These are phyloP conservation scores for Moesziomyces aphidis DNA, from an alignment of 1,284 basidiomycete species.

Conservation along the genomic window DNA sequence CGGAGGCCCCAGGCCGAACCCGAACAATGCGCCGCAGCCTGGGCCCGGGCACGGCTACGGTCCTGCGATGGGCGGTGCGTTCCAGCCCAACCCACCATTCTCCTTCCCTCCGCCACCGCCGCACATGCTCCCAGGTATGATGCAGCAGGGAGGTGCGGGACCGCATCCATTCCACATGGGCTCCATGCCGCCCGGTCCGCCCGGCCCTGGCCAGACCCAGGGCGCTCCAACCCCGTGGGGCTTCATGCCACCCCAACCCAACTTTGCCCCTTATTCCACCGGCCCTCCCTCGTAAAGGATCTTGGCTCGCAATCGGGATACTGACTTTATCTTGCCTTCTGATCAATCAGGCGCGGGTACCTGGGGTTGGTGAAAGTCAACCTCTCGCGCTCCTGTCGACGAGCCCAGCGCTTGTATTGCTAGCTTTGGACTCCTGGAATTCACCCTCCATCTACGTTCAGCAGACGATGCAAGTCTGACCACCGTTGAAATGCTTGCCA, in stretches of 20 bases:
- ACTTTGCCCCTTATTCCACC: slow-evolving; percentile 42
- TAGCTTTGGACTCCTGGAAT: background rate
- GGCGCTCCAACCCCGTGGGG: slow-evolving; percentile 24
- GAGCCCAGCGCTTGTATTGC: background rate
- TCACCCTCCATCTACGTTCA: background rate
- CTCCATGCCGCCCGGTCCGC: slow-evolving; percentile 16
- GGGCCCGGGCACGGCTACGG: slow-evolving; percentile 16
- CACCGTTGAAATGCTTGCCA: background rate
- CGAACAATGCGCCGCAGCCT: slow-evolving; percentile 16
- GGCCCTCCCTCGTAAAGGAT: slow-evolving; percentile 23
- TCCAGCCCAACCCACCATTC: slow-evolving; percentile 26
- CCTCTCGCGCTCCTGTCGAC: too few species aligned
- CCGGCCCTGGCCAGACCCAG: slow-evolving; percentile 18
- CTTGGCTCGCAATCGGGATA: background rate
- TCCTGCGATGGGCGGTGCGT: slow-evolving; percentile 19
- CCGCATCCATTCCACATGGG: slow-evolving; percentile 36
- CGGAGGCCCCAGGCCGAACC: slow-evolving; percentile 4
- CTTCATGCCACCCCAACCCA: slow-evolving; percentile 23
- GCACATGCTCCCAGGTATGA: slow-evolving; percentile 38
- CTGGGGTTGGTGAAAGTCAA: slow-evolving; percentile 39
- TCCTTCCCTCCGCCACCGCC: slow-evolving; percentile 39
- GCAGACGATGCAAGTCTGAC: background rate
- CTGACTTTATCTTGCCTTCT: too few species aligned
- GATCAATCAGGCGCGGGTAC: slow-evolving; percentile 38
- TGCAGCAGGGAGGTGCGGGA: slow-evolving; percentile 23